Evolutionary conservation across 2,329 filamentous ascomycete species (phyloP), one percentile per base, ranked within the genome.

Genomic region (Colletotrichum costaricense): DNA sequence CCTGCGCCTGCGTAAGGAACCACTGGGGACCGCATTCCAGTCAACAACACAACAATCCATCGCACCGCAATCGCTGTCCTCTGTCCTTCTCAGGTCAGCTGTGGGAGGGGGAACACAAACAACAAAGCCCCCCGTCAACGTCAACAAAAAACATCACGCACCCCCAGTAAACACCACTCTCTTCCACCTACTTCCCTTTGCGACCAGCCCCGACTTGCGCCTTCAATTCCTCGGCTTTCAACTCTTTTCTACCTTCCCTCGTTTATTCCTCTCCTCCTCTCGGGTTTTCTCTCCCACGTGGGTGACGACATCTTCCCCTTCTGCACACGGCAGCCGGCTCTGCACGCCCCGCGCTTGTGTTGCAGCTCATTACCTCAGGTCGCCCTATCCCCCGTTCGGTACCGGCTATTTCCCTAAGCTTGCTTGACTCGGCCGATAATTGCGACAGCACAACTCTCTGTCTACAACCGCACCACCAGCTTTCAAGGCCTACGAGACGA

Each of bases 91-190:
- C 38, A 49, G 16, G n/a, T 64, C 49, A 54, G 62, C 62, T 55
- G 62, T 28, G 28, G 55, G 66, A 68, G 66, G 59, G 65, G 70
- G 26, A 56, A 65, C 59, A 70, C 59, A 60, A 69, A 70, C 67
- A 73, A 73, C 66, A 73, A 64, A 63, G 66, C 58, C 69, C 42
- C 42, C 42, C 19, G 42, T 49, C 42, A 49, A 63, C 67, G 69
- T 72, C 69, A 72, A 73, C 65, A 72, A 68, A 73, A 73, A 73
- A 69, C 66, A 73, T 69, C 59, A 56, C 70, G 46, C 57, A 49
- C 24, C 59, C 60, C 54, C 30, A 42, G 28, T 42, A 42, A 56
- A 65, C 33, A 42, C 22, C 30, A 55, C 52, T 59, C 54, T 14
- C 35, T 63, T 46, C 54, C 55, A 55, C 49, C 33, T 65, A n/a